Evolutionary conservation across 2,329 filamentous ascomycete genomes (phyloP), one percentile per base, ranked within the genome.

Genomic region (Byssoonygena ceratinophila): DNA sequence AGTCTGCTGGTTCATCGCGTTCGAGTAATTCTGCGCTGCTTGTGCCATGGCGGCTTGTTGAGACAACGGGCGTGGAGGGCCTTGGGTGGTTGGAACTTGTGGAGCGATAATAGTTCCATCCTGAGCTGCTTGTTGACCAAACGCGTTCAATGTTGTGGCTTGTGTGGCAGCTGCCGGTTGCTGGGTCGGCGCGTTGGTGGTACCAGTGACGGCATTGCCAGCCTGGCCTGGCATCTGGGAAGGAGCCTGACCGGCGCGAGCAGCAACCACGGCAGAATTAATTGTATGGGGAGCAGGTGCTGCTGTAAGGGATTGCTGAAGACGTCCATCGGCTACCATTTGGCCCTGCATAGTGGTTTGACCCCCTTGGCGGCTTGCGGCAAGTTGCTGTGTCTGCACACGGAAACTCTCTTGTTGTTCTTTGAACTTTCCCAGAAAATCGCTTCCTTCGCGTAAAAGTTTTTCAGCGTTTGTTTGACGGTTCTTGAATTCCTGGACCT

Each of bases 391-490:
- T 51, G 68, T 65, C 53, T 69, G 65, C 5, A 61, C 58, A 52
- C 65, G 71, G 58, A 74, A 73, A 39, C 59, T 64, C 50, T 74
- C 70, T 56, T 75, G 72, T 55, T 75, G 72, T 39, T 73, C 69
- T 50, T 70, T 71, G 63, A 75, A 75, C 53, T 74, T 74, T 36
- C 63, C 66, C 55, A 75, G 59, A 54, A 74, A 74, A 11, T 71
- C 69, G 41, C 64, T 69, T n/a, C 70, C 70, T 56, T 74, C 72
- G 27, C 67, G 66, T 52, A 62, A 67, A 7, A 70, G 60, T 53
- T 68, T 71, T 51, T 72, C 67, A 4, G 68, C 67, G 32, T 64
- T 60, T 12, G 66, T 4, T 61, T 71, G 69, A n/a, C 68, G 64
- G 47, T 62, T 70, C 52, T 71, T 69, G 56, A 71, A 69, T 12